Base-by-base conservation (phyloP, 2,329 filamentous ascomycete species). In the Lojkania enalia region DNA sequence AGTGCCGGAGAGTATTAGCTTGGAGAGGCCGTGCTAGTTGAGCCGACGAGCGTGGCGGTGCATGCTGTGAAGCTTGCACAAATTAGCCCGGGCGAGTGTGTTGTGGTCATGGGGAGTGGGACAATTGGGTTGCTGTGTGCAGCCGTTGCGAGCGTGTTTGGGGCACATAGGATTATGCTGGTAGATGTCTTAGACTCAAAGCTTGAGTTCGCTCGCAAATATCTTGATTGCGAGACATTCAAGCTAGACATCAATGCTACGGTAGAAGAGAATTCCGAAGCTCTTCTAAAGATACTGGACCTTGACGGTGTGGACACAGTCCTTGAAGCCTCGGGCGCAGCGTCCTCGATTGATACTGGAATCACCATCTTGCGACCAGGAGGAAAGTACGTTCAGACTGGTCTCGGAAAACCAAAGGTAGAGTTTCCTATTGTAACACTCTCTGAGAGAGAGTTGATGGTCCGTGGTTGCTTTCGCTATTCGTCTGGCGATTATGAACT, bases 301-400 rank as follows among this genome's bases (percentile, higher is more conserved):
- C 74, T 82, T 1, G 84, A 30, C 30, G 86, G 91, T 70, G 90
- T 91, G 0, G 81, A 85, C 18, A 77, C 95, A 21, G 85, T 85
- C 7, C 80, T 97, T 68, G 92, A 97, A 73, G 96, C 90, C 74
- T 96, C 92, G 0, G 92, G 92, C 35, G 89, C 95, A 6, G 89
- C 95, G 75, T 88, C 85, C 71, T 91, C 87, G 67, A 86, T 96
- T 58, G 83, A 86, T 3, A 80, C 87, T 18, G 90, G 90, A 33
- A 90, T 96, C 64, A 90, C 89, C 80, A 84, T 88, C 13, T 79
- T 87, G 65, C 90, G 90, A 72, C 95, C 95, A 59, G 92, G 91
- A 51, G 92, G 92, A 54, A 95, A 94, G 74, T 92, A 96, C 45
- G 96, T 96, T 66, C 86, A 96, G 54, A 94, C 95, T 52, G 92